Evolutionary conservation across 208 protist species (phyloP), one percentile per base, ranked within the genome.

Genomic region (Angomonas desouzai): DNA sequence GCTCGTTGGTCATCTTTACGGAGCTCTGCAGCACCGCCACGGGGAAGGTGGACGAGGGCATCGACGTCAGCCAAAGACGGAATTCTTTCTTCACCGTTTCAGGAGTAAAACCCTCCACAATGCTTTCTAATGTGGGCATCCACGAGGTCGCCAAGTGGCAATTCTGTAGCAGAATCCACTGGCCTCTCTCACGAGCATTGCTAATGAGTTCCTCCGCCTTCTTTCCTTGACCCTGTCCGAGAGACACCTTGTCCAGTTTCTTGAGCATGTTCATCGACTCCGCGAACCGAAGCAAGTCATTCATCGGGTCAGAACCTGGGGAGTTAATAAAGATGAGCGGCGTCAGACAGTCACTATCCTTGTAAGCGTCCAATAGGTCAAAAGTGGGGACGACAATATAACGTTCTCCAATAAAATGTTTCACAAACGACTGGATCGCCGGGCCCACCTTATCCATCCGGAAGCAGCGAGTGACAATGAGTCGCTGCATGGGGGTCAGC

Each of bases 1-100:
- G 98, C 80, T 99, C 98, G 73, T 99, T 98, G 23, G 98, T 99
- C 92, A 99, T 98, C 84, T 99, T 99, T 58, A 99, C 89, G 22
- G 95, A 81, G 48, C 94, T 97, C 73, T 99, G 97, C 73, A 99
- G 77, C 66, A 99, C 97, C 6, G 95, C 74, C 20, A 99, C 97
- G n/a, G 98, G 98, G 84, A 99, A 99, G 13, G 74, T 81, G 22
- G 75, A 48, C 18, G 90, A 94, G 11, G 98, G 98, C 94, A 99
- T 98, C 20, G 95, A 97, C 16, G 98, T 99, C 13, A 99, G 83
- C 97, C 98, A 99, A 30, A 99, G 72, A 2, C 98, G 83, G 76
- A 99, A 99, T 66, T 99, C 93, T 64, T 92, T 96, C 79, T 98
- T 94, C 20, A 98, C 90, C 28, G 89, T 96, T 34, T 98, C 94